Evolutionary conservation across 1,284 basidiomycete species (phyloP).

Genomic region (Thecaphora thlaspeos): DNA sequence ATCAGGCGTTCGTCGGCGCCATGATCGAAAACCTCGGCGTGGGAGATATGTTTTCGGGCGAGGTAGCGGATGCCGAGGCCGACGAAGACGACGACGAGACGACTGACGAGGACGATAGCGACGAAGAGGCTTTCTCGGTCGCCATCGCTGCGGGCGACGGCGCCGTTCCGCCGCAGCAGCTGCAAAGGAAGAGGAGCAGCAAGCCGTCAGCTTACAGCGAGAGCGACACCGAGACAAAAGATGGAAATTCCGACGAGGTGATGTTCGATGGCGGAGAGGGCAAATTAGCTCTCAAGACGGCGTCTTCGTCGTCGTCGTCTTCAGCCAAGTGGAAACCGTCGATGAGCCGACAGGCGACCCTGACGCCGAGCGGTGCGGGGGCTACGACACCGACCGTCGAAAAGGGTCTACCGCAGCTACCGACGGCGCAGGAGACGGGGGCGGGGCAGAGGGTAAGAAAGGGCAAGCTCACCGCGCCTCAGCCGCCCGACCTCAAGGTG

Average conservation of each 20-base stretch:
- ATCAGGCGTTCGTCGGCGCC: conserved; percentile 44
- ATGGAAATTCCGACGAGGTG: conserved; percentile 5
- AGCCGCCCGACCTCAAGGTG: conserved; percentile 74
- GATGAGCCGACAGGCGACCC: conserved; percentile 20
- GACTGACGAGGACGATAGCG: conserved; percentile 59
- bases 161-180: too few relatives aligned
- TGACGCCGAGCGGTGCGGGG: conserved; percentile 10
- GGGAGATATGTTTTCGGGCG: conserved; percentile 49
- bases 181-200: neutral
- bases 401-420: conserved; percentile 41
- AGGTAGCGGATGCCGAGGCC: conserved; percentile 50
- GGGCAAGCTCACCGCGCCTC: conserved; percentile 62
- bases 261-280: neutral
- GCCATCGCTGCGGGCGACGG: conserved; percentile 3
- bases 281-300: neutral
- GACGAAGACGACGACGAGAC: conserved; percentile 47
- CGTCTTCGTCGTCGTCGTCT: neutral
- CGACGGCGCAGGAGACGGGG: conserved; percentile 13
- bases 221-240: conserved; percentile 11
- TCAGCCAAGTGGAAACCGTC: conserved; percentile 26
- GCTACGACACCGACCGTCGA: conserved; percentile 13
- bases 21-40: conserved; percentile 55
- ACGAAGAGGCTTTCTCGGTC: conserved; percentile 56
- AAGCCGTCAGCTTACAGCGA: conserved; percentile 10
- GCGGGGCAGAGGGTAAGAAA: conserved; percentile 58